Conservation (phyloP, 768 basidiomycete genomes). For the Mycena latifolia region DNA sequence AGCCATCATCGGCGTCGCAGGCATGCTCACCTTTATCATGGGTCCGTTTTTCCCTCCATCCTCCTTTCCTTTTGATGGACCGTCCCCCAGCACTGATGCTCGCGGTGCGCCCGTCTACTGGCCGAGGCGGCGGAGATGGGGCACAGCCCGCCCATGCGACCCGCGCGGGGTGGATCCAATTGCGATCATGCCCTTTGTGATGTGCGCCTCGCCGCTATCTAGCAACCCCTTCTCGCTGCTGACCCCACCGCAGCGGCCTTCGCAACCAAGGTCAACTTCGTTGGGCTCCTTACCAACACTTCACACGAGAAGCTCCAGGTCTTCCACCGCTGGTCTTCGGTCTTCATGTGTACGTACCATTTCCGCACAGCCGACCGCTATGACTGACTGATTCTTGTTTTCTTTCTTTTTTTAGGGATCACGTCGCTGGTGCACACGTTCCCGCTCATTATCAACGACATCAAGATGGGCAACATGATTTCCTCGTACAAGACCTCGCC, state of each 20-base stretch:
- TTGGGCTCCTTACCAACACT: slow-evolving; percentile 44
- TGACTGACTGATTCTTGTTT: too few species aligned
- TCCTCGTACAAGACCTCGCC: slow-evolving; percentile 25
- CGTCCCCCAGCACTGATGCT: slow-evolving; percentile 44
- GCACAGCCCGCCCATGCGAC: slow-evolving; percentile 46
- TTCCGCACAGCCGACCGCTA: too few species aligned
- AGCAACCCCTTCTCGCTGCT: too few species aligned
- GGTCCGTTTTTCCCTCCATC: slow-evolving; percentile 23
- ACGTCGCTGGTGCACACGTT: slow-evolving; percentile 49
- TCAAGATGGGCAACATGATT: slow-evolving; percentile 39
- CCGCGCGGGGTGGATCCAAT: slow-evolving; percentile 18
- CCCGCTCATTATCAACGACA: slow-evolving; percentile 45
- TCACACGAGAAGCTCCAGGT: slow-evolving; percentile 53
- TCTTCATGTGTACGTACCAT: slow-evolving; percentile 47
- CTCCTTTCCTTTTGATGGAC: too few species aligned
- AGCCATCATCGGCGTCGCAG: slow-evolving; percentile 36
- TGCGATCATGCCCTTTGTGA: neutral
- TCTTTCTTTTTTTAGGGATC: too few species aligned
- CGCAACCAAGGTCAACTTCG: slow-evolving; percentile 48
- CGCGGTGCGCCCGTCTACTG: slow-evolving; percentile 44
- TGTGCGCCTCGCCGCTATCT: too few species aligned
- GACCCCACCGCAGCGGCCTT: slow-evolving; percentile 38
- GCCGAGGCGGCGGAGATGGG: slow-evolving; percentile 46
- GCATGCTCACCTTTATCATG: slow-evolving; percentile 39
- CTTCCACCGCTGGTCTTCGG: slow-evolving; percentile 48